Evolutionary conservation across 2,329 filamentous ascomycete genomes (phyloP).

Genomic region (Colletotrichum agaves): DNA sequence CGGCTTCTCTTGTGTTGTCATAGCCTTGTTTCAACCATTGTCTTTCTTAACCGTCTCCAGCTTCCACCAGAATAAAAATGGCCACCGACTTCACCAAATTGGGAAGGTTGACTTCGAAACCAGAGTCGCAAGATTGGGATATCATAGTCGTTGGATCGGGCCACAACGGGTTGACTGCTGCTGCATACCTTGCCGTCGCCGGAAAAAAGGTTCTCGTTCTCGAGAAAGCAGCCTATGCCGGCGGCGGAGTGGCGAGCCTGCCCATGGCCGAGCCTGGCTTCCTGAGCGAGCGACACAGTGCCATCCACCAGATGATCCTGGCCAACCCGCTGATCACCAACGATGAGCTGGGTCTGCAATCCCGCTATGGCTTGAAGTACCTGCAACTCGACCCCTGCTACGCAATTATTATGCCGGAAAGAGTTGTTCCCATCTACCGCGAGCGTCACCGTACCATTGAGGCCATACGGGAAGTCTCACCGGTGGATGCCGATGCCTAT

Average conservation of each 20-base stretch:
- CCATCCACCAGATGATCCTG: constrained; percentile 13
- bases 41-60: rapidly evolving
- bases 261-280: constrained; percentile 5
- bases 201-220: constrained; percentile 27
- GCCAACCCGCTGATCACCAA: constrained; percentile 8
- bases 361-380: constrained; percentile 7
- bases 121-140: constrained; percentile 2
- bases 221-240: constrained; percentile 10
- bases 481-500: neutral
- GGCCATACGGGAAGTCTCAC: neutral
- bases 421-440: neutral
- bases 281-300: constrained; percentile 13
- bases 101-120: neutral
- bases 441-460: neutral
- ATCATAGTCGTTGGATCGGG: constrained; percentile 32
- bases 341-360: neutral
- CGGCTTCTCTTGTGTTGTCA: too few species aligned
- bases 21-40: too few species aligned
- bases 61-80: neutral
- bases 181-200: constrained; percentile 30
- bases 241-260: constrained; percentile 21
- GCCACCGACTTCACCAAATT: neutral
- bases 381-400: constrained; percentile 4
- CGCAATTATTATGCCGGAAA: constrained; percentile 6
- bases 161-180: constrained; percentile 33